Evolutionary conservation across 306 rosid species (phyloP), one percentile per base, ranked within the genome.

Genomic region (Cicer bijugum): DNA sequence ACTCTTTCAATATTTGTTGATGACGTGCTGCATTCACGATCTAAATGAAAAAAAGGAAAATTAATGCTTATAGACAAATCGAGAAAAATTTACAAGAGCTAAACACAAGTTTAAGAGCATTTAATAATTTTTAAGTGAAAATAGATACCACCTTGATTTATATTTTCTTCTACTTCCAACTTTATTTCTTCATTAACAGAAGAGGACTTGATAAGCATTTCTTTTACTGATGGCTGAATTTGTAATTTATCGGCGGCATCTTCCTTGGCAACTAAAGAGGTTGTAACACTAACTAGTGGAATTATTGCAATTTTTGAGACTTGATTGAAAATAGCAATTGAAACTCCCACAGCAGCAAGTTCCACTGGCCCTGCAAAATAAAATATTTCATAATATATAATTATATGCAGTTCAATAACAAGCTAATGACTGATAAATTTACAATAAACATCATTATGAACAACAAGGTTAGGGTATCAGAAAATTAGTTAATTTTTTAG

Each of bases 341-440:
- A 87, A 75, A 92, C 91, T 58, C 98, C 98, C 40, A 83, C 96
- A 43, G 96, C 98, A 53, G 98, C 98, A 69, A 92, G 95, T 81
- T 90, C 96, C 80, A 90, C 87, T 6, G 91, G 86, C 72, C 98
- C 97, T 90, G 75, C 14, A 51, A 55, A 50, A 72, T 7, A 65
- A 38, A 15, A 64, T 28, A 28, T 28, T 28, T 28, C 35, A 28
- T 28, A 23, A 2, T 23, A 23, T 23, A 23, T 23, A 28, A 28
- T 28, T 3, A 28, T 28, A 28, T 28, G 35, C 4, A 3, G 35
- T 28, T 28, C 50, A 20, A 62, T 45, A 57, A 61, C 10, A 50
- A 60, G 17, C 52, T 50, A 12, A 15, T 33, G 57, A 43, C 40
- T 2, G 50, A 55, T 11, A 51, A 40, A 9, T 9, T 44, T 17